Evolutionary conservation across 1,284 basidiomycete genomes (phyloP).

Genomic region (Ganoderma leucocontextum): DNA sequence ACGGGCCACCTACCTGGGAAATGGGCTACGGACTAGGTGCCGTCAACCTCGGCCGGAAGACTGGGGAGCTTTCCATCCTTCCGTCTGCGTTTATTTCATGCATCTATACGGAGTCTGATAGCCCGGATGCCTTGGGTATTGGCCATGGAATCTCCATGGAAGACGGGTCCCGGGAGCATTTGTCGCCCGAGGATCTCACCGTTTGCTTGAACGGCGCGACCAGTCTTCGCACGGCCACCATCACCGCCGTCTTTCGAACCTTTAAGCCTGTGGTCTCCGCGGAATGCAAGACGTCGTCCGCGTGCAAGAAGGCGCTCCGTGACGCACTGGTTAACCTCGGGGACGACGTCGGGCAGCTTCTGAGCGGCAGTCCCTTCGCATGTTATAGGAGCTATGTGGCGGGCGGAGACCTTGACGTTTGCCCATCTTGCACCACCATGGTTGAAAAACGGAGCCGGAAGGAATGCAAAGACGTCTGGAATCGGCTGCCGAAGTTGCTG

Average conservation of each 20-base stretch:
- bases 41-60: neutral
- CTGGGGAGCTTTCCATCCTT: neutral
- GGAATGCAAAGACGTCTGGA: conserved; percentile 9
- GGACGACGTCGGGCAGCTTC: neutral
- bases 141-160: neutral
- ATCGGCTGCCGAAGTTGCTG: conserved; percentile 11
- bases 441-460: neutral
- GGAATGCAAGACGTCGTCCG: neutral
- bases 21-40: conserved; percentile 2
- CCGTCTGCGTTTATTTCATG: neutral
- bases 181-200: neutral
- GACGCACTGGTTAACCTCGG: neutral
- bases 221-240: neutral
- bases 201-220: neutral
- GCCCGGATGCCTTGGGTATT: too few relatives aligned
- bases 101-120: too few relatives aligned
- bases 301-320: neutral
- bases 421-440: neutral
- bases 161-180: neutral
- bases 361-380: neutral
- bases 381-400: fast-evolving
- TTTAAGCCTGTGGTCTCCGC: neutral
- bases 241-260: neutral
- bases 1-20: neutral
- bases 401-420: neutral